These are phyloP conservation scores for Aspergillus sclerotialis DNA, from an alignment of 2,329 filamentous ascomycete species.

Conservation along the genomic window DNA sequence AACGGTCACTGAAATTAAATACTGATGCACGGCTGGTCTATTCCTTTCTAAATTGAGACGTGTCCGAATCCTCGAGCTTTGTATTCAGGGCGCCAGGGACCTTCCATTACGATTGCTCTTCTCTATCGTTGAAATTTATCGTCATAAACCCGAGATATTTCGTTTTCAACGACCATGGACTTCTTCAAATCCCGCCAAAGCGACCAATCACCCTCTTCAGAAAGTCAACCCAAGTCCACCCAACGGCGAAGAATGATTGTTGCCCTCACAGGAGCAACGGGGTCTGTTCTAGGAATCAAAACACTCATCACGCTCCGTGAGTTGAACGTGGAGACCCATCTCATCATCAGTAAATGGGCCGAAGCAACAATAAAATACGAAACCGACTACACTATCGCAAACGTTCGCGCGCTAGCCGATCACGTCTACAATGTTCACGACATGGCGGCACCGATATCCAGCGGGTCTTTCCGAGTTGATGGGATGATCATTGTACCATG, in stretches of 20 bases:
- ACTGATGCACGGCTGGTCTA: too few species aligned
- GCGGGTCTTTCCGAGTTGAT: constrained; percentile 16
- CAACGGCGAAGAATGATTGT: constrained; percentile 14
- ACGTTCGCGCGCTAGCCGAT: constrained; percentile 7
- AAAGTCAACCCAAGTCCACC: not conserved
- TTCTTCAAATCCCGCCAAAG: not conserved
- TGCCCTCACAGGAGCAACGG: constrained; percentile 27
- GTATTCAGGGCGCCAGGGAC: not conserved
- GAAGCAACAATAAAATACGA: constrained; percentile 16
- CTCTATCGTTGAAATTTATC: not conserved
- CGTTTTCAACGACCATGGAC: not conserved
- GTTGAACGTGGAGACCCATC: constrained; percentile 18
- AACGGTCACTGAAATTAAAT: too few species aligned
- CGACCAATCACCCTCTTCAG: not conserved
- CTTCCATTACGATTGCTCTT: not conserved
- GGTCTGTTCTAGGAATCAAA: constrained; percentile 17
- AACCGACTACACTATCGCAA: constrained; percentile 4
- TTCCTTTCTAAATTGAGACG: too few species aligned
- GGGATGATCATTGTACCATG: constrained; percentile 41
- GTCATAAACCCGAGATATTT: too few species aligned
- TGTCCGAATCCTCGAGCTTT: too few species aligned
- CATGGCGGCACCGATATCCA: constrained; percentile 17
- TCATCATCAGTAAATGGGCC: constrained; percentile 24
- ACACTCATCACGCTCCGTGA: constrained; percentile 17
- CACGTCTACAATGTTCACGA: constrained; percentile 15